Conservation (phyloP, 208 protist genomes). For the Trichomonas vaginalis region DNA sequence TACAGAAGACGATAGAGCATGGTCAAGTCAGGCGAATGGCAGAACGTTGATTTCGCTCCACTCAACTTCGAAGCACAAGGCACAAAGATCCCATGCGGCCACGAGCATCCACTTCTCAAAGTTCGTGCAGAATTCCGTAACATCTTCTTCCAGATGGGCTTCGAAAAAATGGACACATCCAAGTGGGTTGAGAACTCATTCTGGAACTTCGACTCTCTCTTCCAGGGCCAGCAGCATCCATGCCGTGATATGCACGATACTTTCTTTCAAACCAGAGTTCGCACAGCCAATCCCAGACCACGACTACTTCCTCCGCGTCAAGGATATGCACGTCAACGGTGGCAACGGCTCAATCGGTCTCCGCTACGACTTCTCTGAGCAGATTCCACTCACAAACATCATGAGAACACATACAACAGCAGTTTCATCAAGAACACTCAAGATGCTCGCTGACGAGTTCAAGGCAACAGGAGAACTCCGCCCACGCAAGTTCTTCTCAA, state of each 20-base stretch:
- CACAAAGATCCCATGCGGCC: slow-evolving; percentile 55
- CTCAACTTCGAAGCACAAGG: slow-evolving; percentile 82
- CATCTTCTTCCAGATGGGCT: slow-evolving; percentile 93
- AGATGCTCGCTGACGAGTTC: slow-evolving; percentile 63
- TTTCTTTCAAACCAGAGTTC: slow-evolving; percentile 68
- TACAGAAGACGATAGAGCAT: slow-evolving; percentile 28
- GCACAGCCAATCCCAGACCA: background rate
- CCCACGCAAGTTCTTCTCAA: slow-evolving; percentile 93
- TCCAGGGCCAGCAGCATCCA: slow-evolving; percentile 98
- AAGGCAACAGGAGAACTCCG: slow-evolving; percentile 65
- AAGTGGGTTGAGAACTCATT: slow-evolving; percentile 95
- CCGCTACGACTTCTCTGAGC: slow-evolving; percentile 37
- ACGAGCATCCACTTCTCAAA: slow-evolving; percentile 93
- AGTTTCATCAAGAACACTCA: slow-evolving; percentile 78
- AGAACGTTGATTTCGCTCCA: slow-evolving; percentile 70
- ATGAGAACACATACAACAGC: slow-evolving; percentile 99
- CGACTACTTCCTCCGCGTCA: slow-evolving; percentile 61
- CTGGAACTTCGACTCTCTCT: slow-evolving; percentile 99
- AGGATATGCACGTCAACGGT: slow-evolving; percentile 71
- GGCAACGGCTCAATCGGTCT: slow-evolving; percentile 49
- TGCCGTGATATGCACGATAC: slow-evolving; percentile 98
- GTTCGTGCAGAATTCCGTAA: slow-evolving; percentile 88
- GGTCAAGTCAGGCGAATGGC: slow-evolving; percentile 55
- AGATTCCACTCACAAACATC: slow-evolving; percentile 80
- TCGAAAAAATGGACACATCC: slow-evolving; percentile 98